These are phyloP conservation scores for Spinellus fusiger DNA, from an alignment of 192 early-diverging fungal species.

Conservation along the genomic window DNA sequence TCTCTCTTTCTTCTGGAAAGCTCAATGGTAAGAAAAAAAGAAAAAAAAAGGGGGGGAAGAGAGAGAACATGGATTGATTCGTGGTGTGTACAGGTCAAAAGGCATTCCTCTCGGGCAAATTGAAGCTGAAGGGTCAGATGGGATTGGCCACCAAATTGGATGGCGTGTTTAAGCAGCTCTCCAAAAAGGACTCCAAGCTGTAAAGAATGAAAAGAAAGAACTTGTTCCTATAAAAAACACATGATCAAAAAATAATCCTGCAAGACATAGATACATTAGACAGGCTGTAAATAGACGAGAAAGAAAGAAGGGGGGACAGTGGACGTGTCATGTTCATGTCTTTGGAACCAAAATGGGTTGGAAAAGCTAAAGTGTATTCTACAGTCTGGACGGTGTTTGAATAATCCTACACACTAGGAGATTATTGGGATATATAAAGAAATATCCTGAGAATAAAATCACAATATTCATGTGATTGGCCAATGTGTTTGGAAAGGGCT, in stretches of 20 bases:
- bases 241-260: slow-evolving; percentile 53
- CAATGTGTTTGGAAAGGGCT: too few species aligned
- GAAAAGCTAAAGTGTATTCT: too few species aligned
- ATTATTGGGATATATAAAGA: too few species aligned
- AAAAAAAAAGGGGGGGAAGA: too few species aligned
- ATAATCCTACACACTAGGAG: too few species aligned
- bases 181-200: slow-evolving; percentile 56
- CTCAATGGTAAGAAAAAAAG: slow-evolving; percentile 59
- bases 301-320: slow-evolving; percentile 44
- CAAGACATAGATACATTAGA: slow-evolving; percentile 49
- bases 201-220: slow-evolving; percentile 28
- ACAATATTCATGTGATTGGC: too few species aligned
- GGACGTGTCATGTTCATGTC: too few species aligned
- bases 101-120: slow-evolving; percentile 87
- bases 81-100: slow-evolving; percentile 57
- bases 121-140: slow-evolving; percentile 76
- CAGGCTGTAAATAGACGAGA: slow-evolving; percentile 43
- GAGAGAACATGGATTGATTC: background rate
- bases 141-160: slow-evolving; percentile 72
- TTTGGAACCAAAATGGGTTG: too few species aligned
- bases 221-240: slow-evolving; percentile 40
- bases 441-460: too few species aligned
- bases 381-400: too few species aligned
- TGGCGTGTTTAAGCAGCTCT: slow-evolving; percentile 54
- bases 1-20: slow-evolving; percentile 79